Base-by-base conservation (phyloP, 2,329 filamentous ascomycete genomes). In the Cladobotryum protrusum region DNA sequence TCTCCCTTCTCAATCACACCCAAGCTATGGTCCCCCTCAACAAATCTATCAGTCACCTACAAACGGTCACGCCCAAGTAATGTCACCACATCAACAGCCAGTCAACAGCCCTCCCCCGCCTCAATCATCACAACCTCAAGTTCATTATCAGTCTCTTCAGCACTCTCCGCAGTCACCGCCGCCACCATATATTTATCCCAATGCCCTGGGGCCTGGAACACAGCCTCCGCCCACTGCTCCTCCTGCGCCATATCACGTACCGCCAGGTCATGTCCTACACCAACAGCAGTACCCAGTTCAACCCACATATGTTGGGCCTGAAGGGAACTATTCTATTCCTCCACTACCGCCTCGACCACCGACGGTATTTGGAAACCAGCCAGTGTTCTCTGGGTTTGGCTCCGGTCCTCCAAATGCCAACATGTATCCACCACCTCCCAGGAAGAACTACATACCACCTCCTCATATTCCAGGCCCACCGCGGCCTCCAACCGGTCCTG, bases 361-460 rank as follows among this genome's bases (percentile, higher is more conserved):
- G 18, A 59, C 58, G 20, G 47, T 54, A 13, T 58, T 56, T 14
- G 55, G 56, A n/a, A 45, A 47, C 12, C 44, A 52, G 35, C 48
- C 54, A 49, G 52, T 33, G 29, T 37, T 35, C 55, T 56, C 47
- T 51, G 64, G 49, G 19, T 61, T 52, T 56, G 53, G 56, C 20
- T 42, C 57, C 34, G 46, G 53, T 32, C 57, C 57, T 12, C 58
- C 57, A 13, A 60, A 59, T 44, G 56, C 60, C 11, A 52, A 56
- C 5, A 53, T 52, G 40, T 68, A 60, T 47, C 66, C 64, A 15
- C 61, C 60, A 18, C 65, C 66, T 9, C 65, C 66, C 3, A 65
- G 61, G 54, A 66, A 61, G 8, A 55, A 61, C 42, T 65, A 65
- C 43, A 53, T 52, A 4, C 63, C 62, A n/a, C 41, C 49, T 29